Conservation (phyloP, 768 basidiomycete species). For the Dacryopinax spathularia region DNA sequence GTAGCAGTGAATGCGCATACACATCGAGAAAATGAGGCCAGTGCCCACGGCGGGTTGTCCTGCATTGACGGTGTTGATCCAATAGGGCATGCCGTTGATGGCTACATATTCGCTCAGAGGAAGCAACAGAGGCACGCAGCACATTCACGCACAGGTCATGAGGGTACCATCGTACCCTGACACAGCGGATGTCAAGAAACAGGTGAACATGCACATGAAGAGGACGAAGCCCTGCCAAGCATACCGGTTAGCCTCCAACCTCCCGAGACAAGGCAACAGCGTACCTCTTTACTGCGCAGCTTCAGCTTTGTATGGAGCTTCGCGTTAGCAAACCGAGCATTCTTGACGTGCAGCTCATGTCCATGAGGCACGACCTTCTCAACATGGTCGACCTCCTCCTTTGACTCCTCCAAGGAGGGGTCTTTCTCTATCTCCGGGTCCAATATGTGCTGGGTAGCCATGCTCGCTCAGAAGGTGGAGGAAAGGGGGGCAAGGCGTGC, state of each 20-base stretch:
- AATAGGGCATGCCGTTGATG: background rate
- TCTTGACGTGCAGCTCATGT: background rate
- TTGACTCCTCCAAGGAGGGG: background rate
- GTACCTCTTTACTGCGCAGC: background rate
- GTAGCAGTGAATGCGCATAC: background rate
- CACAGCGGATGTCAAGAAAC: background rate
- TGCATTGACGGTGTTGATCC: conserved; percentile 10
- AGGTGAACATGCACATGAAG: conserved; percentile 2
- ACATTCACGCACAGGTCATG: background rate
- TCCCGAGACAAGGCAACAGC: background rate
- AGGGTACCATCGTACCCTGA: background rate
- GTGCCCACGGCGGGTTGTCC: conserved; percentile 15
- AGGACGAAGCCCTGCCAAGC: background rate
- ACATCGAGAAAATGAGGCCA: conserved; percentile 20
- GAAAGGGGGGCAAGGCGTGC: background rate
- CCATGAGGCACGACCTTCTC: background rate
- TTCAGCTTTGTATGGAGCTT: background rate
- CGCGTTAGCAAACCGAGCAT: background rate
- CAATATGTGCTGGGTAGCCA: background rate
- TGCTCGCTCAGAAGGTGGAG: background rate
- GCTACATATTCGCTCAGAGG: too few species aligned
- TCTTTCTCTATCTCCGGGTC: background rate
- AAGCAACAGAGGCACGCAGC: too few species aligned
- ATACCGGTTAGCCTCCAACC: background rate
- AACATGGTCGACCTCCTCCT: background rate